These are phyloP conservation scores for Aethionema arabicum DNA, from an alignment of 345 rosid species.

Conservation along the genomic window DNA sequence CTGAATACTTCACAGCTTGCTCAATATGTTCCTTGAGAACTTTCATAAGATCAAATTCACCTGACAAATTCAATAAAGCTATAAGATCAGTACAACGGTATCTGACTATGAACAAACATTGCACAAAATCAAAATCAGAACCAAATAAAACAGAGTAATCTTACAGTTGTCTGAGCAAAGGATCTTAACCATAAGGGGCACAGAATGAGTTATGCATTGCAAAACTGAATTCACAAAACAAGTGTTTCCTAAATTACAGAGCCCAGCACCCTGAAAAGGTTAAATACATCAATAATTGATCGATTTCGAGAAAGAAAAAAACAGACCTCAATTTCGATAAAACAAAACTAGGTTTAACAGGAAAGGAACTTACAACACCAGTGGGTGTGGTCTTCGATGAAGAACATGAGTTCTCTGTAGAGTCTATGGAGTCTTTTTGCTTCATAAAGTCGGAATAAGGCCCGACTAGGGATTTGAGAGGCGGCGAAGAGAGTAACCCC, in stretches of 20 bases:
- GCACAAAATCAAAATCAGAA: not conserved
- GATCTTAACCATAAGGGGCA: slow-evolving; percentile 62
- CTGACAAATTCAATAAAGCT: slow-evolving; percentile 34
- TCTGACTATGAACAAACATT: not conserved
- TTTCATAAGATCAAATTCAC: slow-evolving; percentile 47
- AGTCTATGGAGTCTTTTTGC: not conserved
- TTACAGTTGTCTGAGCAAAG: slow-evolving; percentile 50
- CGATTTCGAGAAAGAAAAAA: not conserved
- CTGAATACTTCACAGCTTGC: slow-evolving; percentile 58
- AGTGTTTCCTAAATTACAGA: slow-evolving; percentile 75
- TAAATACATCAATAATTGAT: not conserved
- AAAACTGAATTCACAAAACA: slow-evolving; percentile 84
- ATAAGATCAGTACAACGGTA: not conserved
- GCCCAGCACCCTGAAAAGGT: slow-evolving; percentile 75
- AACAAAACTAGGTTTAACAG: not conserved
- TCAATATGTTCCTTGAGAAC: slow-evolving; percentile 61
- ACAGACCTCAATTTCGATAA: not conserved
- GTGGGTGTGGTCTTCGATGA: slow-evolving; percentile 21
- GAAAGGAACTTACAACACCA: slow-evolving; percentile 38
- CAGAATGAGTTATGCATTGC: slow-evolving; percentile 89
- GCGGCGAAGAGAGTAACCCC: slow-evolving; percentile 5
- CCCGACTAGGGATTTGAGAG: slow-evolving; percentile 13
- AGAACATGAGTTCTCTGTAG: slow-evolving; percentile 10
- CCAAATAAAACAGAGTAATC: not conserved
- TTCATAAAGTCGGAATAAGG: not conserved